Conservation (phyloP, 371 early-diverging fungal species). For the Rhizopus stolonifer region DNA sequence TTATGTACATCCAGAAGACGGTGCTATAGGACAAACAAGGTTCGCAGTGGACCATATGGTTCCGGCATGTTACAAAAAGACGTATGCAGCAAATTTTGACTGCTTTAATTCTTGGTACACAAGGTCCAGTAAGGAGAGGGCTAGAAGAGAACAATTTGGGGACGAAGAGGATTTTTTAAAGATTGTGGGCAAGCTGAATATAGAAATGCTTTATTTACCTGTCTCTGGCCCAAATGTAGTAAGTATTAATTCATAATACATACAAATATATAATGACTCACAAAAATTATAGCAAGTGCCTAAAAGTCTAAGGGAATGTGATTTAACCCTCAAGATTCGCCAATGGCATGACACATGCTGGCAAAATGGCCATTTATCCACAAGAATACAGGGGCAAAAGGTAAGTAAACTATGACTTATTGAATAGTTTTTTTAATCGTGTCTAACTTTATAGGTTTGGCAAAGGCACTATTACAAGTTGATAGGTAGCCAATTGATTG, state of each 20-base stretch:
- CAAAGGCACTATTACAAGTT: conserved; percentile 37
- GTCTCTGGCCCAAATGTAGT: conserved; percentile 30
- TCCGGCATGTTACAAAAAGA: conserved; percentile 37
- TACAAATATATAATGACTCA: too few relatives aligned
- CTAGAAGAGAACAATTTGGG: conserved; percentile 32
- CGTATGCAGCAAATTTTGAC: conserved; percentile 36
- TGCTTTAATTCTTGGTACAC: conserved; percentile 50
- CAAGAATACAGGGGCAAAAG: conserved; percentile 28
- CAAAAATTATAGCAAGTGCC: conserved; percentile 41
- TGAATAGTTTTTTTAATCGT: not conserved
- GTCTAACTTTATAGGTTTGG: conserved; percentile 34
- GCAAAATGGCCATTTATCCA: conserved; percentile 42
- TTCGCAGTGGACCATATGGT: conserved; percentile 47
- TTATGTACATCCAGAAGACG: conserved; percentile 46
- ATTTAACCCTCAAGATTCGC: conserved; percentile 38
- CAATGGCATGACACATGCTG: conserved; percentile 50
- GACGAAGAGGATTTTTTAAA: conserved; percentile 42
- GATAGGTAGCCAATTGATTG: conserved; percentile 41
- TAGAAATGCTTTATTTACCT: conserved; percentile 43
- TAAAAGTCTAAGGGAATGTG: conserved; percentile 43
- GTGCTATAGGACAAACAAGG: conserved; percentile 45
- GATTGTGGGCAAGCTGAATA: conserved; percentile 37
- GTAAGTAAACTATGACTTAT: conserved; percentile 13
- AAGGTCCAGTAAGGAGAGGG: conserved; percentile 23
- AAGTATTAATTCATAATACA: too few relatives aligned